Evolutionary conservation across 352 stramenopile genomes (phyloP), one percentile per base, ranked within the genome.

Genomic region (Phytopythium aichiense): DNA sequence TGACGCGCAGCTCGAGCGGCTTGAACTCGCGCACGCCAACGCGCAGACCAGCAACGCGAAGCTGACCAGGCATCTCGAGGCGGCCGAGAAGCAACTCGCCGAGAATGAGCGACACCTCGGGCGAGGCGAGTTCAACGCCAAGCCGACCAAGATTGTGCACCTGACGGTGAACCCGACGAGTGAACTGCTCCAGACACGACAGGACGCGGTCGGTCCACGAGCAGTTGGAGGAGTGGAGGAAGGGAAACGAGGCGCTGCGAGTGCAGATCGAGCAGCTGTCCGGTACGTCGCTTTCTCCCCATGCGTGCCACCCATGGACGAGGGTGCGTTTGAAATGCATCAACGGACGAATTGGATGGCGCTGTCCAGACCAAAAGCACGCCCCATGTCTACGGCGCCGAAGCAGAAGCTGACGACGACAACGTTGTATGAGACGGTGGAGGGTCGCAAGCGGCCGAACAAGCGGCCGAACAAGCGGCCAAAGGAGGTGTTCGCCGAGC

Each of bases 401-500:
- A 23, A 65, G 30, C 66, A 71, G 7, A 73, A 71, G 23, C 75
- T 86, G 59, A 96, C 79, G 28, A 90, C 74, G 11, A 92, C 75
- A 20, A 90, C 83, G n/a, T 90, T 84, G 13, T 91, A 91, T 58
- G 83, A 92, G 60, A 93, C 84, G 79, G 79, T 93, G 12, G 83
- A 93, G 60, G 83, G 83, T 18, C 80, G 91, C 22, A 91, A 91
- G 63, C 79, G 91, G 42, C 68, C 94, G n/a, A 94, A 96, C 56
- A 74, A 94, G 64, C 84, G 89, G 0, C 68, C 97, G 53, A 30
- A 30, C 2, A 4, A 30, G 28, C 28, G 28, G 28, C n/a, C n/a
- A n/a, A 96, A 97, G 59, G 77, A 94, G 74, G 79, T 86, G 53
- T 95, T 94, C 31, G 87, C 77, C 60, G 88, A 96, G 60, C 84